phyloP scores from a whole-genome alignment of 2,329 filamentous ascomycete genomes.

The Pyrenophora seminiperda region DNA sequence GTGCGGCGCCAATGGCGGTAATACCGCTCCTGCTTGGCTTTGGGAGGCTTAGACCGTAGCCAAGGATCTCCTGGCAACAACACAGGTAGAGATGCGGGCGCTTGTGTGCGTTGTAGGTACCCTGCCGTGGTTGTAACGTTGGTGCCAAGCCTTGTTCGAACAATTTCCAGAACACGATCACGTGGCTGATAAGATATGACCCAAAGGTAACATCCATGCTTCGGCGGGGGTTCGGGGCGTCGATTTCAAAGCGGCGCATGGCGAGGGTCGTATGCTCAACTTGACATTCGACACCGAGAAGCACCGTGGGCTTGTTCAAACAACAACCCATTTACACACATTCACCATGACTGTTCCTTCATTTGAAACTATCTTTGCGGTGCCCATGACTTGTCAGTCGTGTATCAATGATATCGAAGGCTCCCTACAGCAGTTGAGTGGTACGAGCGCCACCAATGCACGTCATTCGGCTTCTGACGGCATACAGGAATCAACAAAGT shows the following conservation, averaged over 20 bases:
- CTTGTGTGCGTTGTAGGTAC: conserved; percentile 11
- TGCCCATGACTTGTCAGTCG: conserved; percentile 87
- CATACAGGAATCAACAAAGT: conserved; percentile 76
- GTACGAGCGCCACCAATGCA: conserved; percentile 49
- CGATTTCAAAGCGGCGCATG: conserved; percentile 42
- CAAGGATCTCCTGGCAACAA: conserved; percentile 3
- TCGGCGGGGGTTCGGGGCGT: conserved; percentile 17
- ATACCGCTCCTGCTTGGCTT: background rate
- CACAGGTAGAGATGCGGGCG: background rate
- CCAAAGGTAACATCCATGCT: conserved; percentile 2
- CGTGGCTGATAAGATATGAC: conserved; percentile 17
- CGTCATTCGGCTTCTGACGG: conserved; percentile 31
- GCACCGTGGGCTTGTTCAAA: background rate
- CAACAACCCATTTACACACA: background rate
- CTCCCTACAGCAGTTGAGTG: conserved; percentile 74
- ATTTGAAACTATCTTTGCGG: conserved; percentile 85
- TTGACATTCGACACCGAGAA: conserved; percentile 11
- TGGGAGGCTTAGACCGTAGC: background rate
- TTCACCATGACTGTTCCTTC: conserved; percentile 40
- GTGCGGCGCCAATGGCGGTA: conserved; percentile 30
- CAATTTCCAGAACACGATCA: conserved; percentile 24
- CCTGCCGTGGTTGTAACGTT: conserved; percentile 14
- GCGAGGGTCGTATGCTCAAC: conserved; percentile 16
- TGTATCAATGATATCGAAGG: conserved; percentile 87
- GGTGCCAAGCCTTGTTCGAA: conserved; percentile 21